Base-by-base conservation (phyloP, 345 rosid genomes). In the Eucalyptus regnans region DNA sequence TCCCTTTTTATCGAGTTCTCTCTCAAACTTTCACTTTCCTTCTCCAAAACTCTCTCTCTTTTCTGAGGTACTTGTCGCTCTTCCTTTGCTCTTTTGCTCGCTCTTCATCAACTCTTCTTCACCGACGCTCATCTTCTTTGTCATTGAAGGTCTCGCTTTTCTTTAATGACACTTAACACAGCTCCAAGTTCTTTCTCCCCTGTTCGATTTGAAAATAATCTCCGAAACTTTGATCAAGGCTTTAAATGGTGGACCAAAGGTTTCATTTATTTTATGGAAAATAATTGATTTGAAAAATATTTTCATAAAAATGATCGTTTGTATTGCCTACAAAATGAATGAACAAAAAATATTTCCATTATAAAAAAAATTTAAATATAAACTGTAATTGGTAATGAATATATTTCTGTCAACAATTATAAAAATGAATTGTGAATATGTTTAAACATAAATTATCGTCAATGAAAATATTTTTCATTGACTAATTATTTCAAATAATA, bases 21-120 rank as follows among this genome's bases (percentile, higher is more conserved):
- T 60, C 7, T 60, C 66, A 25, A 25, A 52, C 58, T 52, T 52
- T 52, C 5, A 20, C 66, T 25, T 60, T 60, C n/a, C 17, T 13
- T n/a, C 20, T n/a, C 37, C 14, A 11, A 11, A 0, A n/a, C 37
- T n/a, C 41, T 64, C 37, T n/a, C 0, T 2, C 76, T 12, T 64
- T 64, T n/a, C 2, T n/a, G 3, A 13, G 76, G 76, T 64, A 4
- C 1, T 3, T 0, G 2, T 52, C 56, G 31, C 33, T 27, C 68
- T 29, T 29, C 7, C 33, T 12, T 62, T 3, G 0, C 33, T 29
- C 68, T 14, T 27, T 27, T 62, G n/a, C 37, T 60, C 15, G 4
- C 41, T 66, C 9, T 1, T 66, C 20, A 14, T 66, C 22, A 31
- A 0, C 20, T 31, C 76, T n/a, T 66, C 12, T 66, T 66, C 10